Evolutionary conservation across 768 basidiomycete genomes (phyloP).

Genomic region (Coprinopsis sp.): DNA sequence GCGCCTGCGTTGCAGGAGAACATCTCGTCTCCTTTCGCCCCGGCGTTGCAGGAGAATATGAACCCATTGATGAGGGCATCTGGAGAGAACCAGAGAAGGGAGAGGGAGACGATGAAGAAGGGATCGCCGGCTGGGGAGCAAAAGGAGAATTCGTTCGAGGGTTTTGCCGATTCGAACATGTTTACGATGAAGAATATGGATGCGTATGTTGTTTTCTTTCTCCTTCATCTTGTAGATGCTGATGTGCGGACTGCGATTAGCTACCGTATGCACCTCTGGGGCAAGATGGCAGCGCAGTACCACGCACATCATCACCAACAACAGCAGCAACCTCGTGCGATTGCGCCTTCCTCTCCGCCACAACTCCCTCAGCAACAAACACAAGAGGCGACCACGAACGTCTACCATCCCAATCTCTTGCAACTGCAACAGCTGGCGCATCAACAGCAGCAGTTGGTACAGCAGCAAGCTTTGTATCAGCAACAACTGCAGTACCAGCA

Average conservation of each 20-base stretch:
- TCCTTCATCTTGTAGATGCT: conserved; percentile 7
- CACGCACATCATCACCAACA: conserved; percentile 36
- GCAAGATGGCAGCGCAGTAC: conserved; percentile 79
- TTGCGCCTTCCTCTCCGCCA: not conserved
- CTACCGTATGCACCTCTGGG: conserved; percentile 90
- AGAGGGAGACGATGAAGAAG: conserved; percentile 1
- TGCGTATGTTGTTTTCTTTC: conserved; percentile 43
- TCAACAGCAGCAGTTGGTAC: conserved; percentile 26
- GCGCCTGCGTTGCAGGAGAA: no score
- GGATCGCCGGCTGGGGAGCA: conserved; percentile 11
- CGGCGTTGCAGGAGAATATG: conserved; percentile 74
- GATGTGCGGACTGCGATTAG: conserved; percentile 23
- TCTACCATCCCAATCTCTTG: no score
- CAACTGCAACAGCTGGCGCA: no score
- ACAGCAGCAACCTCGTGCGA: conserved; percentile 26
- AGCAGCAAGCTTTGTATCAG: conserved; percentile 17
- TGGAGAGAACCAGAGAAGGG: not conserved
- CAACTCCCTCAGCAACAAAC: conserved; percentile 30
- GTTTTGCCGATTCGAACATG: conserved; percentile 73
- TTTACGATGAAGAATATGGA: conserved; percentile 88
- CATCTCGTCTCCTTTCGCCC: no score
- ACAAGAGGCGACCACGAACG: no score
- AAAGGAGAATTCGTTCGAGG: conserved; percentile 50
- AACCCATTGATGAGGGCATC: conserved; percentile 45
- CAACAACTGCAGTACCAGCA: conserved; percentile 16